Evolutionary conservation across 305 asterid species (phyloP), one percentile per base, ranked within the genome.

Genomic region (Withania somnifera): DNA sequence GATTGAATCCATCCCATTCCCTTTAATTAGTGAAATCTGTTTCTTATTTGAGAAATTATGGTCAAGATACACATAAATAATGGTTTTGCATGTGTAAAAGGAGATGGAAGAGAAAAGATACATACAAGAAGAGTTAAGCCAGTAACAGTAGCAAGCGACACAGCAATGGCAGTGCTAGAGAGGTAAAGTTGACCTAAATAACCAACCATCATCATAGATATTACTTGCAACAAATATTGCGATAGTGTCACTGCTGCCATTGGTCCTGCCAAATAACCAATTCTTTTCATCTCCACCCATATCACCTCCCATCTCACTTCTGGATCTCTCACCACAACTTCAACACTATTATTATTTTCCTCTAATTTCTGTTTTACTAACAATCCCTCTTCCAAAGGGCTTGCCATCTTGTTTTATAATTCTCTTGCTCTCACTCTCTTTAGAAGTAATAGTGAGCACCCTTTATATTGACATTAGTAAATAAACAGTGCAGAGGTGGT

Each of bases 181-280:
- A 91, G 93, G 83, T 86, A 83, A 69, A 91, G 91, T 53, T 90
- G 90, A 2, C 89, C 90, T 36, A 90, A 84, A 79, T 91, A 93
- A 57, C 95, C 95, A 38, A 91, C 92, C 93, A 91, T 91, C 90
- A 84, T 90, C 63, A 90, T 7, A 0, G 91, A 90, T 11, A 89
- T 84, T 1, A 89, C 87, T 78, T 85, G 90, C 13, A 89, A 84
- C 78, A 91, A 38, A 80, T 79, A 87, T 77, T 76, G 84, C 14
- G 95, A 89, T 38, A 91, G 47, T 81, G 91, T 90, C 20, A 91
- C 93, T 6, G 90, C 89, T 61, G 87, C 86, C 93, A 90, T 89
- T 0, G 95, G 92, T 15, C 89, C 95, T 19, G 92, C 92, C 75
- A 90, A 40, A 40, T 90, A 89, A 60, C 91, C 93, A 82, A 88